Percentiles rank a stretch among this genome's conserved stretches.
These are phyloP conservation scores for Backusella sp. DNA, from an alignment of 192 early-diverging fungal species.

Conservation along the genomic window DNA sequence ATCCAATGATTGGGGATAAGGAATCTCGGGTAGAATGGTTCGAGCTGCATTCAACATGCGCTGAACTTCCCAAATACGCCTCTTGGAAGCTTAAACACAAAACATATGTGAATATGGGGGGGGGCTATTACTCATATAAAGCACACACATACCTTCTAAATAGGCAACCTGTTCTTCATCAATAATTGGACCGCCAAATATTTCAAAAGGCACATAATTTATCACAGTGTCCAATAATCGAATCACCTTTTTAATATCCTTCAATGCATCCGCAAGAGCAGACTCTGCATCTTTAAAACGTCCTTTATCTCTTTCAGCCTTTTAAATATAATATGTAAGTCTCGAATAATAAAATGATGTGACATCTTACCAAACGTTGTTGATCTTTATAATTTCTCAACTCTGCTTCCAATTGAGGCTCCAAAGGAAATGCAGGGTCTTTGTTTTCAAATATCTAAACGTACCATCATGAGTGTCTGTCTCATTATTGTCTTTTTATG, in stretches of 20 bases:
- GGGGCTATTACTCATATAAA: too few relatives aligned
- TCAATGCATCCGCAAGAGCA: neutral
- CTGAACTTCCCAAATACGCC: slow-evolving; percentile 11
- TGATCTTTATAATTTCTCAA: slow-evolving; percentile 20
- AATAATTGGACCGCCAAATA: slow-evolving; percentile 22
- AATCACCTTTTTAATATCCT: neutral
- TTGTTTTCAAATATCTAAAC: slow-evolving; percentile 13
- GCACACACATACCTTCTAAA: slow-evolving; percentile 14
- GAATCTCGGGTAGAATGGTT: slow-evolving; percentile 26
- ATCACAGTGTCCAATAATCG: slow-evolving; percentile 1
- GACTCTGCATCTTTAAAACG: slow-evolving; percentile 20
- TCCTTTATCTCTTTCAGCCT: slow-evolving; percentile 15
- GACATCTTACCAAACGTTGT: slow-evolving; percentile 7
- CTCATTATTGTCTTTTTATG: neutral
- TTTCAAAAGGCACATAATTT: slow-evolving; percentile 24
- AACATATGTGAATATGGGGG: too few relatives aligned
- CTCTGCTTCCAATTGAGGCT: slow-evolving; percentile 14
- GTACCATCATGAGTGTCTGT: too few relatives aligned
- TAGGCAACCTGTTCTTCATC: slow-evolving; percentile 24
- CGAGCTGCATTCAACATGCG: slow-evolving; percentile 20
- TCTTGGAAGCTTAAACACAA: neutral
- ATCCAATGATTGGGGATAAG: slow-evolving; percentile 24
- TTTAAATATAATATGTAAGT: too few relatives aligned
- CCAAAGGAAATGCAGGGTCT: neutral
- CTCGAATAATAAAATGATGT: neutral